These are phyloP conservation scores for Colletotrichum abscissum DNA, from an alignment of 2,329 filamentous ascomycete species.

Conservation along the genomic window DNA sequence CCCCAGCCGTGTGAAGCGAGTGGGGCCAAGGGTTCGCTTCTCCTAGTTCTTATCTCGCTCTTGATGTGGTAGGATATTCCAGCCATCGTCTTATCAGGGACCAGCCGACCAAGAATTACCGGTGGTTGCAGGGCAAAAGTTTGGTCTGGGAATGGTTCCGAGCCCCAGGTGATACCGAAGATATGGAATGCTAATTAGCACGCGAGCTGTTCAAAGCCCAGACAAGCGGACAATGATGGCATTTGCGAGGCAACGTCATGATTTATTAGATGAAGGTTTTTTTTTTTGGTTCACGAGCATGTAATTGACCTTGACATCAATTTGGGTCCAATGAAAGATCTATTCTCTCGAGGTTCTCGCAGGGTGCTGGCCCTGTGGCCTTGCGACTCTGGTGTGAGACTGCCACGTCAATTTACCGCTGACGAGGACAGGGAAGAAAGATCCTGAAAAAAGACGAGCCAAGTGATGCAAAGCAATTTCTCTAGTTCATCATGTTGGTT, in stretches of 20 bases:
- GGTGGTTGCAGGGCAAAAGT: constrained; percentile 11
- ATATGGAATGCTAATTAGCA: neutral
- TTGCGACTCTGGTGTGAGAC: neutral
- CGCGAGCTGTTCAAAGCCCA: neutral
- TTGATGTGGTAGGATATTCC: neutral
- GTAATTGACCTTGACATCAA: constrained; percentile 2
- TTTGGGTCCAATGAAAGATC: neutral
- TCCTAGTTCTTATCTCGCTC: constrained; percentile 17
- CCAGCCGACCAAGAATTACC: neutral
- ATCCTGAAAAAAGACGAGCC: neutral
- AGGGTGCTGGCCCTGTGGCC: neutral
- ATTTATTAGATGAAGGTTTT: neutral
- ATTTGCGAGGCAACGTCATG: neutral
- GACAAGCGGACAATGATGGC: neutral
- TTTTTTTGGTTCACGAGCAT: neutral
- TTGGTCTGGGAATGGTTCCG: neutral
- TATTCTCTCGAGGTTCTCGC: neutral
- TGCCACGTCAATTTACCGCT: neutral
- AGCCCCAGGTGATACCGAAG: neutral
- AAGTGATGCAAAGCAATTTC: neutral
- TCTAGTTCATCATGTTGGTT: neutral
- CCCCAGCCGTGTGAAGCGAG: constrained; percentile 17
- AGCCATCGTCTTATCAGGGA: constrained; percentile 16
- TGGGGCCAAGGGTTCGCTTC: constrained; percentile 14
- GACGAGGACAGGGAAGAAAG: neutral